Percentiles rank a stretch among this genome's conserved stretches.
Evolutionary conservation across 2,329 filamentous ascomycete species (phyloP).

Genomic region (Corinectria fuckeliana): DNA sequence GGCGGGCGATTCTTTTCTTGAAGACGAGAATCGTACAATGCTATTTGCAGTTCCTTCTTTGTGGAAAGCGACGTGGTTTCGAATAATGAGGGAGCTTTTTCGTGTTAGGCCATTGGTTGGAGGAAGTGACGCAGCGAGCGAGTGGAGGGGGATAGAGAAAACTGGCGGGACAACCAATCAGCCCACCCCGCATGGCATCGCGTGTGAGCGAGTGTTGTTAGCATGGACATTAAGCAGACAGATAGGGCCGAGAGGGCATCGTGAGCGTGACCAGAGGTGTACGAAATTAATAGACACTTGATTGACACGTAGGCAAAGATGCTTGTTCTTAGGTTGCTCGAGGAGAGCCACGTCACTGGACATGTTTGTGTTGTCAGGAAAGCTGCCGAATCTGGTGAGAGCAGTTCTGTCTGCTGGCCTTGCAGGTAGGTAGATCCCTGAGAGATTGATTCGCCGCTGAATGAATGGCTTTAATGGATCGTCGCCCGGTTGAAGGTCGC

Average conservation of each 20-base stretch:
- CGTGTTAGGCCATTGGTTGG: too few species aligned
- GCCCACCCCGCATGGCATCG: not conserved
- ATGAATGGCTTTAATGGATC: not conserved
- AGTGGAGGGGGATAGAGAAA: too few species aligned
- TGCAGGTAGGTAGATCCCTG: too few species aligned
- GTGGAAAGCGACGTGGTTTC: not conserved
- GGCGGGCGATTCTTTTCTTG: too few species aligned
- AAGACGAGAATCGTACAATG: too few species aligned
- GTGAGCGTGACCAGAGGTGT: not conserved
- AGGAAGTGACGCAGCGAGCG: too few species aligned
- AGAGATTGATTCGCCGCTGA: not conserved
- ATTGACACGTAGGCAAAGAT: not conserved
- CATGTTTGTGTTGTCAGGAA: not conserved
- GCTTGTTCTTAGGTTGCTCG: not conserved
- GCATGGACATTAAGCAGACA: not conserved
- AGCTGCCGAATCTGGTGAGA: not conserved
- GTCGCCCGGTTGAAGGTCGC: not conserved
- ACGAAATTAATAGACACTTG: not conserved
- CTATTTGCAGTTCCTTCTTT: not conserved
- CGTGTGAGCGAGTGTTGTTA: not conserved
- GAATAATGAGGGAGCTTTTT: too few species aligned
- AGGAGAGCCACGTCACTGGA: not conserved
- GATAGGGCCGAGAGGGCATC: not conserved
- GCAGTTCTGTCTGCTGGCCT: not conserved
- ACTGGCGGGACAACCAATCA: not conserved